phyloP scores from a whole-genome alignment of 345 rosid genomes.

The Viola odorata region DNA sequence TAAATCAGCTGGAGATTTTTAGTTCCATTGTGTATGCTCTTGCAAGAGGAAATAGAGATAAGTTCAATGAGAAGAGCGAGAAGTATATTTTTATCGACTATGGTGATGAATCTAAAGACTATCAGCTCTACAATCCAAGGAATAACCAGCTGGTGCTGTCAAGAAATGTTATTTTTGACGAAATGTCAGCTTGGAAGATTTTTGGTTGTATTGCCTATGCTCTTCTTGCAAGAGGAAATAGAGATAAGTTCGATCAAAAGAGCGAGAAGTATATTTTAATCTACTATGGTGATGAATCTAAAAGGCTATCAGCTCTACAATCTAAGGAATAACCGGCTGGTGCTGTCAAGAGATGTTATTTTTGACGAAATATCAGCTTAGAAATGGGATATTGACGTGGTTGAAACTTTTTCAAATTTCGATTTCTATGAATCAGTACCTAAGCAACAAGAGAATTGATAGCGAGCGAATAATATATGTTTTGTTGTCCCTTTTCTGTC shows the following conservation, averaged over 20 bases:
- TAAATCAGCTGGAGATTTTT: background rate
- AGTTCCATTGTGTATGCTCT: background rate
- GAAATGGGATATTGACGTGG: too few species aligned
- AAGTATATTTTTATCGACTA: background rate
- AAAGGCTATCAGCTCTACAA: background rate
- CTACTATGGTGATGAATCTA: background rate
- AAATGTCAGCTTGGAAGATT: background rate
- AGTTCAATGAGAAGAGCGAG: background rate
- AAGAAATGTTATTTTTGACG: background rate
- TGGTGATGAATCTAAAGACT: conserved; percentile 1
- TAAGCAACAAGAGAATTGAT: too few species aligned
- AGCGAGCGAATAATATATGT: too few species aligned
- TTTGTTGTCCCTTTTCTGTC: too few species aligned
- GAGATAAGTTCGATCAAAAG: conserved; percentile 1
- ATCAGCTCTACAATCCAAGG: background rate
- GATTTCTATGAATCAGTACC: too few species aligned
- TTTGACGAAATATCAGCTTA: background rate
- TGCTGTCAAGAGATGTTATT: background rate
- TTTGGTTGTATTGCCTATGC: background rate
- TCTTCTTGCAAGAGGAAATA: background rate
- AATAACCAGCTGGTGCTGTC: background rate
- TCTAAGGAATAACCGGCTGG: background rate
- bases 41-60: background rate
- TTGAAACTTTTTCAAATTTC: too few species aligned
- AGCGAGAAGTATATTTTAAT: background rate